Conservation (phyloP, 371 early-diverging fungal species). For the Dinochytrium kinnereticum region DNA sequence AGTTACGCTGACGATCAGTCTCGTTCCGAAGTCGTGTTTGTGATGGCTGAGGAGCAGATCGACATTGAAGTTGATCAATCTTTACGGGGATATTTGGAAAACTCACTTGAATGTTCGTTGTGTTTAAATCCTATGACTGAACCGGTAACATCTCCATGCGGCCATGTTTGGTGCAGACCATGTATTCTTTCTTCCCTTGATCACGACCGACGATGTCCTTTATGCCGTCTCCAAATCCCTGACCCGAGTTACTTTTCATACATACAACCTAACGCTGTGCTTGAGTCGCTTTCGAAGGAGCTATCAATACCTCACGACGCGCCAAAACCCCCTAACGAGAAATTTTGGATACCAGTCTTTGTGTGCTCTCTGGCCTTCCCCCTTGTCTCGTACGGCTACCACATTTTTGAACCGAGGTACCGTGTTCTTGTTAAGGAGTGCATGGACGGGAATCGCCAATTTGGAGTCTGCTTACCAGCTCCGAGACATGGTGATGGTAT, state of each 20-base stretch:
- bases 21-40: background rate
- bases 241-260: conserved; percentile 16
- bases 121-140: conserved; percentile 59
- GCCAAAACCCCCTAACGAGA: background rate
- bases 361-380: conserved; percentile 58
- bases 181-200: conserved; percentile 63
- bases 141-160: conserved; percentile 70
- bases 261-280: conserved; percentile 20
- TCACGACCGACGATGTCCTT: conserved; percentile 49
- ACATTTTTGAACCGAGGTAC: conserved; percentile 47
- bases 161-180: conserved; percentile 70
- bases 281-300: conserved; percentile 6
- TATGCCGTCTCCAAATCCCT: conserved; percentile 53
- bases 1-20: background rate
- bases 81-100: no score
- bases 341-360: conserved; percentile 60
- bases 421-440: conserved; percentile 43
- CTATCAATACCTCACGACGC: no score
- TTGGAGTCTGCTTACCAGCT: conserved; percentile 36
- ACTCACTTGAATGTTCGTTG: conserved; percentile 58
- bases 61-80: no score
- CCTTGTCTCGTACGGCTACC: conserved; percentile 28
- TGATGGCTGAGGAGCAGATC: background rate
- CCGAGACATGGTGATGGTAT: background rate
- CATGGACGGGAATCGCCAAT: conserved; percentile 22